phyloP scores from a whole-genome alignment of 2,329 filamentous ascomycete genomes.

The Aspergillus uvarum region DNA sequence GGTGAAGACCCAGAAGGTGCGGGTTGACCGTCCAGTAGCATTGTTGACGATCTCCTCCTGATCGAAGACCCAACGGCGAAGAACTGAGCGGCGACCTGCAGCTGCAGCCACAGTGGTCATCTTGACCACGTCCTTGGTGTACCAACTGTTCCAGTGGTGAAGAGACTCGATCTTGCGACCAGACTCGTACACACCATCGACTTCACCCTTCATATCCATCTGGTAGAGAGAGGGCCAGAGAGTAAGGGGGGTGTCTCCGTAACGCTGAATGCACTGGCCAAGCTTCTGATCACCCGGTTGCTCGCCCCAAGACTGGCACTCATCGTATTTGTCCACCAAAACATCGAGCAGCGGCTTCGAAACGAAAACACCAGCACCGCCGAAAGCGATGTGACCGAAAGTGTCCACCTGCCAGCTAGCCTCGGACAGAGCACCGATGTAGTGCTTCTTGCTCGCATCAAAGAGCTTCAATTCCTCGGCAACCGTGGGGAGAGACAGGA shows the following conservation, averaged over 20 bases:
- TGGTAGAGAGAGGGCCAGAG: constrained; percentile 45
- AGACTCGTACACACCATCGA: constrained; percentile 46
- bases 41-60: constrained; percentile 39
- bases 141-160: constrained; percentile 49
- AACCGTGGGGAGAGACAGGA: constrained; percentile 40
- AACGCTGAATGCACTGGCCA: constrained; percentile 44
- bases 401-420: constrained; percentile 46
- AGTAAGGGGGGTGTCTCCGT: constrained; percentile 40
- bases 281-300: constrained; percentile 48
- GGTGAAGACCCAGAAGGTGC: constrained; percentile 46
- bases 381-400: constrained; percentile 46
- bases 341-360: constrained; percentile 42
- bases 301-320: constrained; percentile 44
- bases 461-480: constrained; percentile 42
- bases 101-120: constrained; percentile 44
- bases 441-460: constrained; percentile 42
- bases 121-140: constrained; percentile 46
- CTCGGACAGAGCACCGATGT: constrained; percentile 46
- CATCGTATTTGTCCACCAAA: constrained; percentile 40
- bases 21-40: constrained; percentile 34
- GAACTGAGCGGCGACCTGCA: constrained; percentile 42
- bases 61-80: constrained; percentile 48
- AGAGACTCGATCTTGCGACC: constrained; percentile 45
- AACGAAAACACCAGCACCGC: constrained; percentile 47
- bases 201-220: constrained; percentile 45